These are phyloP conservation scores for Boeremia lycopersici DNA, from an alignment of 2,329 filamentous ascomycete genomes.

Conservation along the genomic window DNA sequence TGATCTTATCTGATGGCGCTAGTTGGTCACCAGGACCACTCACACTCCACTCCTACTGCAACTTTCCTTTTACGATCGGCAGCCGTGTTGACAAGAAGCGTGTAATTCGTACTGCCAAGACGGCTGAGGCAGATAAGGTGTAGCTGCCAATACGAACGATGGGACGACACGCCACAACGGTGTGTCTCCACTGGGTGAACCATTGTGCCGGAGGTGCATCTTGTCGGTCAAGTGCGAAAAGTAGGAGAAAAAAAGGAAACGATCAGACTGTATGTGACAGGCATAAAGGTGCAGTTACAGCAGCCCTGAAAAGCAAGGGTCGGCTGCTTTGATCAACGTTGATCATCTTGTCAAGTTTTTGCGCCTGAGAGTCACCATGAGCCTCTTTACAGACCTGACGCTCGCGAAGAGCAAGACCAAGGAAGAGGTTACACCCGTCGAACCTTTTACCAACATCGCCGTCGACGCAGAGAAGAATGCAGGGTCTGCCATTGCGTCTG, in stretches of 20 bases:
- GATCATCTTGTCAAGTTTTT: conserved; percentile 5
- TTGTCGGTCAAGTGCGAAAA: neutral
- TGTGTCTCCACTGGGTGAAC: neutral
- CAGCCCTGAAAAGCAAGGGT: neutral
- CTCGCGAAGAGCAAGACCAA: conserved; percentile 17
- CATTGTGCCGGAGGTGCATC: neutral
- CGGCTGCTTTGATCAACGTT: neutral
- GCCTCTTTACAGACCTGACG: conserved; percentile 8
- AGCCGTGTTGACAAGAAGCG: neutral
- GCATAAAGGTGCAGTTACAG: neutral
- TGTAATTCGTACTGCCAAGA: neutral
- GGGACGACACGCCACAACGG: neutral
- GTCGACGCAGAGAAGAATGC: conserved; percentile 8
- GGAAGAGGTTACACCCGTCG: conserved; percentile 12
- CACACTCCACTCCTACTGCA: conserved; percentile 7
- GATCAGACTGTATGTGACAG: neutral
- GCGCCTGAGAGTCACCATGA: conserved; percentile 10
- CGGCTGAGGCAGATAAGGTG: conserved; percentile 1
- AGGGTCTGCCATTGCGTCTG: conserved; percentile 1
- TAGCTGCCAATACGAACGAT: neutral
- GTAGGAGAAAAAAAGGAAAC: neutral
- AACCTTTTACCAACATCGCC: neutral
- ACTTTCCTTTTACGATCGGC: conserved; percentile 5
- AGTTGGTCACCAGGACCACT: neutral
- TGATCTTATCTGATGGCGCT: conserved; percentile 16